Percentiles rank a stretch among this genome's conserved stretches.
These are phyloP conservation scores for Agaricus sinodeliciosus DNA, from an alignment of 768 basidiomycete species.

Conservation along the genomic window DNA sequence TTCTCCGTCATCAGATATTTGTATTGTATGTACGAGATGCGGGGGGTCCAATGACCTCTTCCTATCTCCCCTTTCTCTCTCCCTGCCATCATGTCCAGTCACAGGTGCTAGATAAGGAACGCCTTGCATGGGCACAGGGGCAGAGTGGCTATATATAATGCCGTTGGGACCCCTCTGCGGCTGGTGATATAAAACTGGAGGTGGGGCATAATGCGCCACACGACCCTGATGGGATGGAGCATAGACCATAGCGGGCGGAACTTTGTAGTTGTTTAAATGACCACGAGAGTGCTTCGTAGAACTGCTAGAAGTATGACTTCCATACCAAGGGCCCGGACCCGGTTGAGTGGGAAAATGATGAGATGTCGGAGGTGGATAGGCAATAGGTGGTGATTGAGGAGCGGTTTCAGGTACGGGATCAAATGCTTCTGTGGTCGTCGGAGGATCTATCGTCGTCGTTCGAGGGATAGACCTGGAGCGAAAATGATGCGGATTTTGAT, in stretches of 20 bases:
- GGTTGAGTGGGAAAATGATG: conserved; percentile 15
- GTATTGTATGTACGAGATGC: conserved; percentile 8
- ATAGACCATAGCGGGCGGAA: conserved; percentile 40
- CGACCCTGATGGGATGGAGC: conserved; percentile 41
- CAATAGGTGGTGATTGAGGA: conserved; percentile 21
- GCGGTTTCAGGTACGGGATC: conserved; percentile 18
- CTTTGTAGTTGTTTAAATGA: background rate
- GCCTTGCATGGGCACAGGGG: conserved; percentile 35
- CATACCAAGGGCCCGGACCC: conserved; percentile 3
- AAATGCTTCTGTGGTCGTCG: conserved; percentile 18
- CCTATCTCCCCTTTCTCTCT: conserved; percentile 18
- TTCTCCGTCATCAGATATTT: conserved; percentile 12
- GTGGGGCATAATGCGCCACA: conserved; percentile 51
- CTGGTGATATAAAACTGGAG: conserved; percentile 49
- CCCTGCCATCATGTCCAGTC: conserved; percentile 32
- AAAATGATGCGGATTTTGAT: conserved; percentile 21
- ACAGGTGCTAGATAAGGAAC: conserved; percentile 30
- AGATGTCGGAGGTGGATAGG: conserved; percentile 13
- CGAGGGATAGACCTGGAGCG: conserved; percentile 44
- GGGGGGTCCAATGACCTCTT: conserved; percentile 15
- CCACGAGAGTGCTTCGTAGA: conserved; percentile 9
- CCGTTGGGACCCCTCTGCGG: conserved; percentile 50
- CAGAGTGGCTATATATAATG: conserved; percentile 66
- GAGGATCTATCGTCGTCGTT: conserved; percentile 22
- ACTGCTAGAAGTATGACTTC: background rate